Conservation (phyloP, 2,329 filamentous ascomycete genomes). For the Chaetothyriales sp. region DNA sequence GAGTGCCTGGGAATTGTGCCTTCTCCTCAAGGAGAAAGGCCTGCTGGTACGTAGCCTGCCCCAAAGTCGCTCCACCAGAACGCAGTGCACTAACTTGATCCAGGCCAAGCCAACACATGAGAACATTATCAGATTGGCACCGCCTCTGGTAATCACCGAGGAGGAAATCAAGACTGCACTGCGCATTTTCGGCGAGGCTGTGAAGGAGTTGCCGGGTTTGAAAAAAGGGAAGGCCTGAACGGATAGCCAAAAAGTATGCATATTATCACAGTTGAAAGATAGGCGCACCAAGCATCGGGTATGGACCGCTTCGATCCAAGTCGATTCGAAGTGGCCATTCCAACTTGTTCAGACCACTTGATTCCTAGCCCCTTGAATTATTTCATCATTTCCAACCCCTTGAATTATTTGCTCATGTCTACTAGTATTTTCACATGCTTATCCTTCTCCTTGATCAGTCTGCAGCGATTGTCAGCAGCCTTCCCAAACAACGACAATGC, state of each 20-base stretch:
- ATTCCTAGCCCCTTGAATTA: not conserved
- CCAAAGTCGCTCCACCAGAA: not conserved
- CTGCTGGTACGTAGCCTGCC: constrained; percentile 55
- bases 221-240: constrained; percentile 36
- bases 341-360: not conserved
- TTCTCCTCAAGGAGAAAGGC: constrained; percentile 91
- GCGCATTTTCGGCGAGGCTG: constrained; percentile 64
- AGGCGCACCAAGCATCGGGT: not conserved
- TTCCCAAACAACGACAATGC: not conserved
- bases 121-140: constrained; percentile 97
- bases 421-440: constrained; percentile 52
- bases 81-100: constrained; percentile 6
- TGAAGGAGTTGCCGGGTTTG: constrained; percentile 63
- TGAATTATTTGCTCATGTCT: constrained; percentile 4
- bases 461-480: not conserved
- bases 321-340: not conserved
- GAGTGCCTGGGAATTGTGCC: constrained; percentile 89
- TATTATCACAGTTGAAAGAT: too few relatives aligned
- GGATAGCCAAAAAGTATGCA: not conserved
- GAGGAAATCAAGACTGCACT: constrained; percentile 68
- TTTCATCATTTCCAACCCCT: too few relatives aligned
- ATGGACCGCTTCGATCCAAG: not conserved
- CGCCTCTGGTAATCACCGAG: constrained; percentile 86
- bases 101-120: constrained; percentile 97
- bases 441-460: constrained; percentile 44